These are phyloP conservation scores for Trametes coccinea DNA, from an alignment of 768 basidiomycete species.

Conservation along the genomic window DNA sequence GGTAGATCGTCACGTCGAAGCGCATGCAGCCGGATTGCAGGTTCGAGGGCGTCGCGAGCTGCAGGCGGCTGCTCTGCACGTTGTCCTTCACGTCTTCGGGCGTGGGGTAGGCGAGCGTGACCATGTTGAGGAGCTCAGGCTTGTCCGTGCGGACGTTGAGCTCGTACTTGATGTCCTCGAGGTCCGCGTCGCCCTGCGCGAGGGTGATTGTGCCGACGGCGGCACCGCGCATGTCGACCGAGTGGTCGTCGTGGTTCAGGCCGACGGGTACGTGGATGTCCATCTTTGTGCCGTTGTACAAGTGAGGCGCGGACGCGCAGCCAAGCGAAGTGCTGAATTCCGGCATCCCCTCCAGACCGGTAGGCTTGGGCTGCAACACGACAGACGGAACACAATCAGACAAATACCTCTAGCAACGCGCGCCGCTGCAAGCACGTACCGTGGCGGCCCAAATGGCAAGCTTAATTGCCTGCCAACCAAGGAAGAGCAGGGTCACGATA, in stretches of 20 bases:
- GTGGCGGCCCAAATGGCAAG: slow-evolving; percentile 49
- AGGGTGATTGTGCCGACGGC: slow-evolving; percentile 54
- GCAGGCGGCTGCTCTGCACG: slow-evolving; percentile 38
- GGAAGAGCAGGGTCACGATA: slow-evolving; percentile 44
- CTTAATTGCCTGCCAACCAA: slow-evolving; percentile 45
- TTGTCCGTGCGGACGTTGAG: slow-evolving; percentile 48
- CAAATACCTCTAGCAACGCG: neutral
- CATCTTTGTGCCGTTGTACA: slow-evolving; percentile 42
- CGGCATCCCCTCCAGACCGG: slow-evolving; percentile 59
- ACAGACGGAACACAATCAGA: neutral
- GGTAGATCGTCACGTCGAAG: slow-evolving; percentile 52
- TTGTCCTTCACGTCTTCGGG: slow-evolving; percentile 34
- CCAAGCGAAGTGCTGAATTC: slow-evolving; percentile 53
- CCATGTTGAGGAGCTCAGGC: slow-evolving; percentile 39
- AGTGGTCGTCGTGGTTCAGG: slow-evolving; percentile 39
- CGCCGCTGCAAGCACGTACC: slow-evolving; percentile 34
- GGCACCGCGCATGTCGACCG: slow-evolving; percentile 47
- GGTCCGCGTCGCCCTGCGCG: slow-evolving; percentile 42
- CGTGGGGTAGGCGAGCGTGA: slow-evolving; percentile 40
- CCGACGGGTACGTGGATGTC: slow-evolving; percentile 44
- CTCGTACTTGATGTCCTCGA: slow-evolving; percentile 49
- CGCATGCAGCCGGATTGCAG: slow-evolving; percentile 45
- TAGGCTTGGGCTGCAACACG: slow-evolving; percentile 43
- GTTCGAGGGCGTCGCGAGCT: slow-evolving; percentile 40
- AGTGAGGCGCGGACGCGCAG: slow-evolving; percentile 45